These are phyloP conservation scores for Cladosporium sp. DNA, from an alignment of 2,329 filamentous ascomycete genomes.

Conservation along the genomic window DNA sequence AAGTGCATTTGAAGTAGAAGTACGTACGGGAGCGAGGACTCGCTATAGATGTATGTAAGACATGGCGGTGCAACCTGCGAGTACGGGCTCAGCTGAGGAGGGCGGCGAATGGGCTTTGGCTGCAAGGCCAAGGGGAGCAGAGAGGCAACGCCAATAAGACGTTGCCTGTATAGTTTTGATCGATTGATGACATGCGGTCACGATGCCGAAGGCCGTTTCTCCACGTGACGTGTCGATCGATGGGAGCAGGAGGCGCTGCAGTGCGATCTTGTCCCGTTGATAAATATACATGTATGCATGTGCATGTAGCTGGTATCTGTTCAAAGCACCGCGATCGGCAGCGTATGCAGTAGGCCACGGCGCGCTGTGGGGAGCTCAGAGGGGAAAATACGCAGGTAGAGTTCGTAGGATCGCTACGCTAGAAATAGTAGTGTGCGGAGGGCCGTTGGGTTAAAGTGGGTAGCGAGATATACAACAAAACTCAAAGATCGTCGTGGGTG, in stretches of 20 bases:
- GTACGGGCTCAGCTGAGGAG: slow-evolving; percentile 6
- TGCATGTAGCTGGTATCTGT: no score
- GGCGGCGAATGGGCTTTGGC: neutral
- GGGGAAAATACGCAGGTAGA: no score
- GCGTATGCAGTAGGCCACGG: no score
- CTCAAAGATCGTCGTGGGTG: neutral
- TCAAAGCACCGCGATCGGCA: no score
- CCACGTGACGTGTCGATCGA: neutral
- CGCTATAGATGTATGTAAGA: slow-evolving; percentile 7
- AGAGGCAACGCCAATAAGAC: slow-evolving; percentile 5
- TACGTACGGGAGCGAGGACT: neutral
- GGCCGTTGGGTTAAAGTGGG: slow-evolving; percentile 3
- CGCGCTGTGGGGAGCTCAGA: no score
- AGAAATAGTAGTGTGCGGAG: slow-evolving; percentile 5
- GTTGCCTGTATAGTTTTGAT: slow-evolving; percentile 7
- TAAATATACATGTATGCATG: no score
- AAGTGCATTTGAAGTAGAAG: neutral
- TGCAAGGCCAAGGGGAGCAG: slow-evolving; percentile 7
- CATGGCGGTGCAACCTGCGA: neutral
- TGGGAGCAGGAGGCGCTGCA: no score
- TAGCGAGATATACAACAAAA: neutral
- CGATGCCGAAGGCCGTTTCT: neutral
- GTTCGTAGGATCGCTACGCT: neutral
- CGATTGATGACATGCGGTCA: neutral
- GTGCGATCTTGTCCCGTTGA: no score